phyloP scores from a whole-genome alignment of 2,329 filamentous ascomycete genomes.

The Seiridium unicorne region DNA sequence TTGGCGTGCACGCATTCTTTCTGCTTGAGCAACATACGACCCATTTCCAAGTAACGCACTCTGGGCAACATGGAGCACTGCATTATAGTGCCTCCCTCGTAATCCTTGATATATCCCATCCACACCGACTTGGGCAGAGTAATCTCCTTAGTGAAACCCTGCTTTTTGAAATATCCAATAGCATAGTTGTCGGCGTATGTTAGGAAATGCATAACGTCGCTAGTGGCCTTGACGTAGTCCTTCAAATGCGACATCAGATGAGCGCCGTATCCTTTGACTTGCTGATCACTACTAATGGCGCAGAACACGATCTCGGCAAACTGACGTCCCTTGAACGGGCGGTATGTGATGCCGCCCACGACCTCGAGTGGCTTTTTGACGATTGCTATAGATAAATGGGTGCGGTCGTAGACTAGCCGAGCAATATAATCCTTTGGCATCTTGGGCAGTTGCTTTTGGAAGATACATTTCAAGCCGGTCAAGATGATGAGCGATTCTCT shows the following conservation, averaged over 20 bases:
- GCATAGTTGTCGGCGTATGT: slow-evolving; percentile 99
- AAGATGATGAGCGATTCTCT: slow-evolving; percentile 90
- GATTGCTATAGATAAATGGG: slow-evolving; percentile 93
- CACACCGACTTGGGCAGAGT: slow-evolving; percentile 85
- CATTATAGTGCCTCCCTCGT: slow-evolving; percentile 98
- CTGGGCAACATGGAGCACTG: slow-evolving; percentile 96
- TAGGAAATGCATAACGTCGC: slow-evolving; percentile 96
- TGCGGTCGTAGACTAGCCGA: slow-evolving; percentile 93
- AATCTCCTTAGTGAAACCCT: slow-evolving; percentile 98
- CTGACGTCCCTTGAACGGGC: slow-evolving; percentile 84
- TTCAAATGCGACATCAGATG: slow-evolving; percentile 98
- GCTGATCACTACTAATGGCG: slow-evolving; percentile 94
- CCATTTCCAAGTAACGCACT: slow-evolving; percentile 89
- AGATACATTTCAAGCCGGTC: slow-evolving; percentile 94
- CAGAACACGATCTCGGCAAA: slow-evolving; percentile 99
- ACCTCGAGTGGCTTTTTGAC: slow-evolving; percentile 95
- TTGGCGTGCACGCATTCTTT: slow-evolving; percentile 95
- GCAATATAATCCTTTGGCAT: slow-evolving; percentile 99
- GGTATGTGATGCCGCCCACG: slow-evolving; percentile 95
- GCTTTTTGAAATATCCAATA: slow-evolving; percentile 98
- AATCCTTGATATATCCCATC: slow-evolving; percentile 99
- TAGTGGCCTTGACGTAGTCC: slow-evolving; percentile 96
- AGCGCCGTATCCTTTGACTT: slow-evolving; percentile 97
- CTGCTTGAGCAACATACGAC: slow-evolving; percentile 94
- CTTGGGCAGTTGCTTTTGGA: slow-evolving; percentile 96